A percentile compares a stretch with the other conserved stretches of the same genome.
These are phyloP conservation scores for Phoenix dactylifera DNA, from an alignment of 176 grass and related monocot genomes.

Conservation along the genomic window DNA sequence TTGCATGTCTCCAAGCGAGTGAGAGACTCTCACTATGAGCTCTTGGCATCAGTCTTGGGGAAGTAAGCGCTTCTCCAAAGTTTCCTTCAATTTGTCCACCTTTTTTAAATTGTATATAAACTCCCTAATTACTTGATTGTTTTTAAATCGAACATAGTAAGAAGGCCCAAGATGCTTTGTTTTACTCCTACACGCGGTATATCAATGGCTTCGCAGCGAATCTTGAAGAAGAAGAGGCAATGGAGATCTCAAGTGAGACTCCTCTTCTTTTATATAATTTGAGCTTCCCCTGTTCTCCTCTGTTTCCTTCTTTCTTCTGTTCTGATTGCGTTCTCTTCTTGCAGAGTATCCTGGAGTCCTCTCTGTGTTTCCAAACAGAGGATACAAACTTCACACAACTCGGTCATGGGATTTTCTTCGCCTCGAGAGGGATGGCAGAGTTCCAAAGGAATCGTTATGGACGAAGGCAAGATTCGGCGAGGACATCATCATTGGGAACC, in stretches of 20 bases:
- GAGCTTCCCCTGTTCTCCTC: too few species aligned
- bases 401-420: constrained; percentile 80
- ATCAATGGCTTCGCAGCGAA: constrained; percentile 82
- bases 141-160: constrained; percentile 21
- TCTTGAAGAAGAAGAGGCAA: constrained; percentile 36
- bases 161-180: constrained; percentile 38
- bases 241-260: constrained; percentile 35
- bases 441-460: constrained; percentile 48
- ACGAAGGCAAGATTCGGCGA: constrained; percentile 42
- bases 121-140: neutral
- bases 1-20: constrained; percentile 14
- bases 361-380: constrained; percentile 68
- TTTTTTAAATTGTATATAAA: neutral
- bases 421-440: constrained; percentile 35
- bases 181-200: constrained; percentile 74
- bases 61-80: constrained; percentile 31
- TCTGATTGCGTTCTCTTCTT: neutral
- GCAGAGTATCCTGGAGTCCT: constrained; percentile 46
- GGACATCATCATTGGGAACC: constrained; percentile 62
- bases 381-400: constrained; percentile 60
- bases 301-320: too few species aligned
- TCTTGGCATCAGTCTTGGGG: constrained; percentile 45
- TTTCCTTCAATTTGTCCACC: neutral
- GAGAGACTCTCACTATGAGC: constrained; percentile 43
- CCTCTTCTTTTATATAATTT: neutral